Evolutionary conservation across 495 filamentous ascomycete genomes (phyloP), one percentile per base, ranked within the genome.

Genomic region (Neurospora sp.): DNA sequence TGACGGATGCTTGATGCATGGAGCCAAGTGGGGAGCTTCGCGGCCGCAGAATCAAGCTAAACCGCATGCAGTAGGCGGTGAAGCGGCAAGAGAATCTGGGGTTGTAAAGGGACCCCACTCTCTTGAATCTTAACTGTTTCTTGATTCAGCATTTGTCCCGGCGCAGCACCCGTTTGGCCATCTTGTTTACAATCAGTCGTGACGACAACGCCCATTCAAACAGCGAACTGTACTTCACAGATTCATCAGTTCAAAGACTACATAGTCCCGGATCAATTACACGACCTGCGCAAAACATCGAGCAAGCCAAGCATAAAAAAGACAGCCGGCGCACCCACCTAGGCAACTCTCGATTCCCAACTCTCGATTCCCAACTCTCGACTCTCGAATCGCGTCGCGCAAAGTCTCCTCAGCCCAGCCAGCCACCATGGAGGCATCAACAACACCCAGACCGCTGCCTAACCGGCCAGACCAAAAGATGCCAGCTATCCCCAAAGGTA

Each of bases 401-500:
- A 34, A 19, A 31, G 28, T 66, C 15, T 66, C 28, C 6, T 66
- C 54, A 15, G 15, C 15, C 28, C 24, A 34, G 28, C 31, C 28
- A 66, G 28, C 54, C 31, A 66, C 54, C 0, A 66, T 66, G 54
- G 54, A 66, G 28, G 15, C 54, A 66, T 66, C 54, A 19, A 39
- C 40, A 72, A 54, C 76, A 24, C 69, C 66, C 4, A 71, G 59
- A 31, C 19, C 45, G 15, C 70, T 77, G 48, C 74, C 40, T 73
- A 82, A 80, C 77, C 72, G 73, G 66, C 77, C 76, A 24, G 73
- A 80, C 7, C 34, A 72, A 28, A 89, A 88, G 72, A 81, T 86
- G n/a, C 79, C 84, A 24, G 74, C 76, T 24, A 78, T 89, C 15
- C 85, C 86, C 19, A 81, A 83, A 76, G 83, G 87, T 88, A 77